Evolutionary conservation across 1,284 basidiomycete genomes (phyloP), one percentile per base, ranked within the genome.

Genomic region (Hypsizygus ulmarius): DNA sequence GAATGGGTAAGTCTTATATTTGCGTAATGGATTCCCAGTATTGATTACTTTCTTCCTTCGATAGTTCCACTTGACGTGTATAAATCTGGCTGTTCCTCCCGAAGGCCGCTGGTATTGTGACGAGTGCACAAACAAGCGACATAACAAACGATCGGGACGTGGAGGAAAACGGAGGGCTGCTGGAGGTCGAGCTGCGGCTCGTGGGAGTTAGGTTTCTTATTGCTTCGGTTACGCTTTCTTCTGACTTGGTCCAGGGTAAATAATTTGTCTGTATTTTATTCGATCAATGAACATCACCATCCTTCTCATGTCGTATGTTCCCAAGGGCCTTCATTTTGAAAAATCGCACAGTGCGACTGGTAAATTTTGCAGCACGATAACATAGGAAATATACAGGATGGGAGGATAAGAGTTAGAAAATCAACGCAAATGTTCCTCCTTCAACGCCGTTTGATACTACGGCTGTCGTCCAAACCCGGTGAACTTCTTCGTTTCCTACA

Each of bases 21-120:
- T 44, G 10, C 36, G 14, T 53, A 14, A 35, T 46, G 28, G 50
- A 52, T 28, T 3, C 45, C 43, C 11, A 3, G 28, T 30, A 8
- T 12, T 35, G 6, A 15, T 21, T 36, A 14, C 36, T 55, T 34
- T 45, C 12, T 49, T 54, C 40, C 30, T 8, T 40, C 38, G 27
- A n/a, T 48, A 94, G 92, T 96, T 93, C 76, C 93, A 96, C 66
- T 73, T 95, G 40, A 72, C 70, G 3, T 96, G 93, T 63, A 79
- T 93, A 38, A 83, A 84, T 1, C 76, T 96, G 45, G 73, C 77
- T 12, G 76, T 76, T 9, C 77, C 84, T 8, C 93, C 93, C 0
- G 76, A 84, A 8, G 91, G 90, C 1, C 75, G 75, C 16, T 96
- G 93, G 93, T 89, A 80, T 62, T 96, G 93, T 64, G 83, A 88